These are phyloP conservation scores for Amanita molliuscula DNA, from an alignment of 768 basidiomycete genomes.

Conservation along the genomic window DNA sequence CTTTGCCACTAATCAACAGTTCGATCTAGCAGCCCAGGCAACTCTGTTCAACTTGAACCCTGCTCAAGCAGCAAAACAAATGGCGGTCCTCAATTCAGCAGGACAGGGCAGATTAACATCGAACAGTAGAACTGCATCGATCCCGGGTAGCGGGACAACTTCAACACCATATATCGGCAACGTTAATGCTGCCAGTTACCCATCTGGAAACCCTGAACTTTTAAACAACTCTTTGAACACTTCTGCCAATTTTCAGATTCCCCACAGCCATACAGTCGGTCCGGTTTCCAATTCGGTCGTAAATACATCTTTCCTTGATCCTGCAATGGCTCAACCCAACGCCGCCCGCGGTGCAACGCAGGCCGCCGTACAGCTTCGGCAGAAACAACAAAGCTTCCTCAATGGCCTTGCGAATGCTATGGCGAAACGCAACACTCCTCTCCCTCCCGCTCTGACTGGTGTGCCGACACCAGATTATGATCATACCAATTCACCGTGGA, in stretches of 20 bases:
- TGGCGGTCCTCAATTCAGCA: constrained; percentile 64
- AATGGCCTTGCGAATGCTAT: constrained; percentile 50
- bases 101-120: constrained; percentile 50
- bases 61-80: constrained; percentile 65
- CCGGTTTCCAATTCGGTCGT: constrained; percentile 24
- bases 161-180: constrained; percentile 61
- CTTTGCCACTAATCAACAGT: constrained; percentile 15
- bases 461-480: constrained; percentile 50
- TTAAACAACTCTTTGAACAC: constrained; percentile 22
- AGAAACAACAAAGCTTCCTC: constrained; percentile 53
- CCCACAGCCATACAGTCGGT: constrained; percentile 26
- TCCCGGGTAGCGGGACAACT: constrained; percentile 43
- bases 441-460: constrained; percentile 69
- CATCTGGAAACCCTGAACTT: constrained; percentile 35
- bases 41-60: constrained; percentile 49
- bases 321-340: constrained; percentile 29
- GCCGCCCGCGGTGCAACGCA: constrained; percentile 26
- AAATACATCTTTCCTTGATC: constrained; percentile 34
- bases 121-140: constrained; percentile 30
- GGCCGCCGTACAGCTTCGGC: constrained; percentile 29
- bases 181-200: constrained; percentile 36
- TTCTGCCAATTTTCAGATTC: constrained; percentile 36
- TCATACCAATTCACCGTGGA: constrained; percentile 52
- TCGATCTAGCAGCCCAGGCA: constrained; percentile 1
- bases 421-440: constrained; percentile 44